phyloP scores from a whole-genome alignment of 345 rosid genomes.

The Cardamine occulta region DNA sequence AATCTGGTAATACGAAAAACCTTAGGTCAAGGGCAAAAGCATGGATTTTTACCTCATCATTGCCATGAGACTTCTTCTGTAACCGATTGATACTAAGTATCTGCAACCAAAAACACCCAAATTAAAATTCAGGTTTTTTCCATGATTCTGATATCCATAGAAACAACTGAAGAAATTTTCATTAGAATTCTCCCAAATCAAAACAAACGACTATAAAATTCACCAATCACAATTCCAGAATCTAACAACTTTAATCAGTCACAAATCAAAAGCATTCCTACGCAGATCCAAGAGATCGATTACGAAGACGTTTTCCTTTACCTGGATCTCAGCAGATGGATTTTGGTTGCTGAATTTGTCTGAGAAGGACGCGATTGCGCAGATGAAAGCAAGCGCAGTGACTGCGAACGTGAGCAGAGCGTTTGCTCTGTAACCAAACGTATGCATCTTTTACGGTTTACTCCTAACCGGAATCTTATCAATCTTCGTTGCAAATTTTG shows the following conservation, averaged over 20 bases:
- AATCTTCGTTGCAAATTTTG: constrained; percentile 19
- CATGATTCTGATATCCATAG: neutral
- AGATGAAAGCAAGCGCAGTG: constrained; percentile 80
- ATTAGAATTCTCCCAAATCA: neutral
- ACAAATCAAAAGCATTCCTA: constrained; percentile 9
- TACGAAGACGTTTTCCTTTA: neutral
- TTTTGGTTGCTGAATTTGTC: constrained; percentile 84
- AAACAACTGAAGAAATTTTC: neutral
- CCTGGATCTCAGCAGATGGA: constrained; percentile 90
- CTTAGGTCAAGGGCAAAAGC: neutral
- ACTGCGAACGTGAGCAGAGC: constrained; percentile 82
- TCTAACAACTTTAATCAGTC: constrained; percentile 16
- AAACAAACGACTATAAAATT: neutral
- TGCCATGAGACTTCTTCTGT: constrained; percentile 83
- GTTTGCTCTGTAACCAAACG: constrained; percentile 87
- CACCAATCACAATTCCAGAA: constrained; percentile 22
- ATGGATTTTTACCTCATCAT: constrained; percentile 71
- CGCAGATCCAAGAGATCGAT: constrained; percentile 23
- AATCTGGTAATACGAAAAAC: constrained; percentile 20
- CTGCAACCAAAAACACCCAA: constrained; percentile 48
- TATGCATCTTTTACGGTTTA: constrained; percentile 59
- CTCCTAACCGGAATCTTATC: constrained; percentile 7
- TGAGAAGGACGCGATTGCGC: constrained; percentile 81
- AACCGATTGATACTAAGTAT: constrained; percentile 85
- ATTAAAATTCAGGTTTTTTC: neutral